Evolutionary conservation across 139 green algal species (phyloP).

Genomic region (Prasinococcaceae sp.): DNA sequence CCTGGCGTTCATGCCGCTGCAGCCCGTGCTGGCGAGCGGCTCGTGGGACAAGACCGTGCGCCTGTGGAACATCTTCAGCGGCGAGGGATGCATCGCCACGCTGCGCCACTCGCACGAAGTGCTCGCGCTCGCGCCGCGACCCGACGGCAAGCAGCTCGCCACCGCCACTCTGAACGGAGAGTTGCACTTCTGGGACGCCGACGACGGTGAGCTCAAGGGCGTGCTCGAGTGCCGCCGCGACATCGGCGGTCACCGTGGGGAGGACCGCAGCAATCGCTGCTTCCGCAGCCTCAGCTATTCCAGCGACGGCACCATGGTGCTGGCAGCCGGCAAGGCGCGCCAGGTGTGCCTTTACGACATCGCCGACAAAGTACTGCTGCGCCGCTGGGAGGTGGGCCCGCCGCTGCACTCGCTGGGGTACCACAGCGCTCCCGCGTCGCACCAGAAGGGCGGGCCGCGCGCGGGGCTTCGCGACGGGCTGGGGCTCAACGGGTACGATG

Average conservation of each 20-base stretch:
- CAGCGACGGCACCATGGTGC: constrained; percentile 71
- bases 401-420: no score
- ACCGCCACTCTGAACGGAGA: constrained; percentile 72
- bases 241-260: constrained; percentile 58
- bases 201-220: constrained; percentile 50
- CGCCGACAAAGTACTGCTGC: constrained; percentile 48
- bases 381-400: no score
- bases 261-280: constrained; percentile 20
- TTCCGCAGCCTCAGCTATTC: constrained; percentile 79
- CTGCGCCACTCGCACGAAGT: constrained; percentile 84
- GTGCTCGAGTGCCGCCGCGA: constrained; percentile 64
- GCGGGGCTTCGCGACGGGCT: no score
- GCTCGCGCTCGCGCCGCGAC: constrained; percentile 66
- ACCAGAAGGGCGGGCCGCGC: no score
- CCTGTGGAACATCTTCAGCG: constrained; percentile 74
- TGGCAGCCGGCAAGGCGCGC: constrained; percentile 55
- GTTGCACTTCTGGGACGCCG: constrained; percentile 85
- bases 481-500: no score
- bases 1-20: constrained; percentile 63
- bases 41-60: constrained; percentile 83
- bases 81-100: constrained; percentile 51
- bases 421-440: no score
- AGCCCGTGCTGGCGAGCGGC: constrained; percentile 20
- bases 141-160: constrained; percentile 78
- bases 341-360: constrained; percentile 95